Evolutionary conservation across 345 rosid genomes (phyloP), one percentile per base, ranked within the genome.

Genomic region (Jatropha curcas): DNA sequence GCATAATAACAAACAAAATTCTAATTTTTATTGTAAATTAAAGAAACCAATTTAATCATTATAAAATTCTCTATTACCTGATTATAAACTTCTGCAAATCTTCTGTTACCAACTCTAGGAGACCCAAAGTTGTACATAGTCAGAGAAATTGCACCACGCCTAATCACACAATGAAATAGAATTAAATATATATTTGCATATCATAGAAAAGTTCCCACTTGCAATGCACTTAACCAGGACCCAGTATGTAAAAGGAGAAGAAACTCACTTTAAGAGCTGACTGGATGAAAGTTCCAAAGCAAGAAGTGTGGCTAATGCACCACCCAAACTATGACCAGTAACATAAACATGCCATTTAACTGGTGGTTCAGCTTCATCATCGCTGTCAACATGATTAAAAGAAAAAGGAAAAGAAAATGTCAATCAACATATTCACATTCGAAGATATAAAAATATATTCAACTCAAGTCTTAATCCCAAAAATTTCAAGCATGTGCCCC

Each of bases 271-370:
- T 62, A 87, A 87, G 75, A 94, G 82, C 81, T 86, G 90, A 84
- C 96, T 92, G 53, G 97, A 90, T 31, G 94, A 89, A 84, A 94
- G 93, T 84, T 94, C 98, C 78, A 92, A 92, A 72, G 95, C 88
- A 74, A 85, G 89, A 63, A 94, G 97, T 68, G 97, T 94, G 37
- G 98, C 93, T 71, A 94, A 77, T 74, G 98, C 98, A 73, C 97
- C 98, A 76, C 98, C 98, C 80, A 94, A 86, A 84, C 98, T 94
- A 83, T 94, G 97, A 68, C 98, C 98, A 59, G 98, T 94, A 73
- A 87, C 96, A 86, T 89, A 94, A 69, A 92, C 90, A 76, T 90
- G 94, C 97, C 97, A 94, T 74, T 83, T 83, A 71, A 70, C 61
- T 71, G 56, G 77, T 60, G 68, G 79, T 70, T 82, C 90, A 61